A percentile compares a stretch with the other conserved stretches of the same genome.
Conservation (phyloP, 441 rosid genomes). For the Corymbia calophylla region DNA sequence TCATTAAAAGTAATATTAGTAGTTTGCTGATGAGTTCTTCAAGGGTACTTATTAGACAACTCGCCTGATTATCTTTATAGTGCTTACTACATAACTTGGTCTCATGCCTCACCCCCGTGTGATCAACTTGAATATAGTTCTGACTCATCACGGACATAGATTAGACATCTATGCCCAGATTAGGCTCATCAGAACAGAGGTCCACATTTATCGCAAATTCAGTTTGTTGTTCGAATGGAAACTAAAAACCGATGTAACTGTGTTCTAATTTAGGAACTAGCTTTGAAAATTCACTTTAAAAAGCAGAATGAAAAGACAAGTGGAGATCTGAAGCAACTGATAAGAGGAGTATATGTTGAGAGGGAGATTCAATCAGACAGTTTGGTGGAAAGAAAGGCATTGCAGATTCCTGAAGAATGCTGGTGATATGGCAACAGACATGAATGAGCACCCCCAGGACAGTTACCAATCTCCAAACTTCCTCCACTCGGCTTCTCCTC, state of each 20-base stretch:
- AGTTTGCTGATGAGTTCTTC: background rate
- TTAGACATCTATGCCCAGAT: background rate
- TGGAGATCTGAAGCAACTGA: constrained; percentile 35
- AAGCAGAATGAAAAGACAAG: background rate
- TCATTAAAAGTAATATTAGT: background rate
- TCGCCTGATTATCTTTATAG: background rate
- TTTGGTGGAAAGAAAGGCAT: constrained; percentile 57
- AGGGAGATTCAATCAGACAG: constrained; percentile 80
- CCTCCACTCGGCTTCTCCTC: constrained; percentile 16
- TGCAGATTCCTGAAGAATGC: constrained; percentile 14
- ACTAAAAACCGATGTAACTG: background rate
- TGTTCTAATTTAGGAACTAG: background rate
- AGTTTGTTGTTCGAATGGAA: background rate
- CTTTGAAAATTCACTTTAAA: background rate
- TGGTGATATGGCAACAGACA: constrained; percentile 64
- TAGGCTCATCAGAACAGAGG: background rate
- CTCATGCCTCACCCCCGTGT: background rate
- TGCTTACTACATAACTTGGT: background rate
- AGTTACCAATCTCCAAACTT: constrained; percentile 73
- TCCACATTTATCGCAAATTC: background rate
- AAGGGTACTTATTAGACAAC: background rate
- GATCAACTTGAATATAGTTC: background rate
- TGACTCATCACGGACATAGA: background rate
- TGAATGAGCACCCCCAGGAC: constrained; percentile 17
- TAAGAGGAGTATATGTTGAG: constrained; percentile 25